Base-by-base conservation (phyloP, 805 yeast species). In the Candida suzukii region DNA sequence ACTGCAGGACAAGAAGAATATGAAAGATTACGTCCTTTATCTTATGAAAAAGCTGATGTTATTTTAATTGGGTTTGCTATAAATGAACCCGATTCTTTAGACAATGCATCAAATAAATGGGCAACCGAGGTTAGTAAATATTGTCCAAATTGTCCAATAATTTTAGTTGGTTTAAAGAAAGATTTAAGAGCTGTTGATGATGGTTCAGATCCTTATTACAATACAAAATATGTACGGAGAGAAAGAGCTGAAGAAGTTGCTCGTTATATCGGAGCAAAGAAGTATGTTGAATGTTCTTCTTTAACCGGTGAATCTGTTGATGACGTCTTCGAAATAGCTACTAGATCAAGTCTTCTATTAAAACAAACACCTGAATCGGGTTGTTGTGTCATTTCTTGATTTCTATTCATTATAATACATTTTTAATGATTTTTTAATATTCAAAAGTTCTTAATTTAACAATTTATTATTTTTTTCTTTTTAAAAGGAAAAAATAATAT, bases 1-100 rank as follows among this genome's bases (percentile, higher is more conserved):
- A 88, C 96, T 1, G 96, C 97, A 4, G 97, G 97, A 2, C 96
- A 88, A 63, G 97, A 88, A 65, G 97, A 88, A 62, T 88, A 88
- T 58, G 96, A 88, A 58, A 67, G 96, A 44, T 67, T 90, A 44
- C 74, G 96, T 46, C 96, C 96, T 0, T 67, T 90, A 48, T 83
- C 95, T 19, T 90, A 90, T 56, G 76, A 90, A 11, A 83, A 86
- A 52, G 95, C 96, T 2, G 85, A 90, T 60, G 84, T 86, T 42
- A 82, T 90, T 40, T 65, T 88, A 41, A 82, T 88, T 41, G 96
- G 91, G 0, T 90, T 85, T 64, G 87, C 96, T 0, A 68, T 88
- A 17, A 86, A 90, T 58, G 80, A 78, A 22, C 88, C 87, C 1
- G 96, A 90, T 51, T 85, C 95, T 0, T 65, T 90, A 38, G 83